Percentiles rank a stretch among this genome's conserved stretches.
These are phyloP conservation scores for Phytophthora brassicae DNA, from an alignment of 352 stramenopile genomes.

Conservation along the genomic window DNA sequence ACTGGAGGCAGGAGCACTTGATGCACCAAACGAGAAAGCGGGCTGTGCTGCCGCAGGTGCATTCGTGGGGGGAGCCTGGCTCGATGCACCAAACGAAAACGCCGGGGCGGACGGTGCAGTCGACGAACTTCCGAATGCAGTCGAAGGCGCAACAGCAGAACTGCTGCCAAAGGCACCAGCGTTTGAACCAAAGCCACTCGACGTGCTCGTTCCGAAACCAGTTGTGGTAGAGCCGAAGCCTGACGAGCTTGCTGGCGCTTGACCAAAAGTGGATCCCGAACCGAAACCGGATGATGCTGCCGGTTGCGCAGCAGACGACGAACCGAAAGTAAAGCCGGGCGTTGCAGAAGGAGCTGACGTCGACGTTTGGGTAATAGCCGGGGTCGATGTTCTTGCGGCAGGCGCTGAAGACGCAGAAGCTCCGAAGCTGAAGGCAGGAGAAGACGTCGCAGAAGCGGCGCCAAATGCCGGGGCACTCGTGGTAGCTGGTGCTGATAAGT, in stretches of 20 bases:
- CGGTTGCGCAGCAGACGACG: slow-evolving; percentile 22
- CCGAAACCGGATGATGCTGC: slow-evolving; percentile 30
- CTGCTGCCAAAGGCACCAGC: slow-evolving; percentile 34
- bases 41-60: slow-evolving; percentile 30
- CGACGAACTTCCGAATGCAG: slow-evolving; percentile 39
- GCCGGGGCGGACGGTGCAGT: slow-evolving; percentile 34
- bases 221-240: slow-evolving; percentile 44
- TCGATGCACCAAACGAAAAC: slow-evolving; percentile 45
- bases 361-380: slow-evolving; percentile 6
- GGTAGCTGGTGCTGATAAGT: slow-evolving; percentile 9
- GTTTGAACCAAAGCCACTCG: slow-evolving; percentile 35
- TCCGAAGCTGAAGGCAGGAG: slow-evolving; percentile 23
- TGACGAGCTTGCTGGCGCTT: slow-evolving; percentile 30
- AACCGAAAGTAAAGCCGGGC: slow-evolving; percentile 47
- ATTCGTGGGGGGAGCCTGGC: slow-evolving; percentile 27
- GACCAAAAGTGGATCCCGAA: slow-evolving; percentile 32
- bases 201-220: slow-evolving; percentile 30
- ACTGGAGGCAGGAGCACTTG: slow-evolving; percentile 17
- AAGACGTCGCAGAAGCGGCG: slow-evolving; percentile 15
- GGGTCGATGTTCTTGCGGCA: slow-evolving; percentile 9
- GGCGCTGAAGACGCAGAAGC: slow-evolving; percentile 6
- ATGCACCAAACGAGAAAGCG: slow-evolving; percentile 43
- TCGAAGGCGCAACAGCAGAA: slow-evolving; percentile 24
- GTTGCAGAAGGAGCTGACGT: slow-evolving; percentile 12
- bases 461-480: slow-evolving; percentile 34